Evolutionary conservation across 768 basidiomycete genomes (phyloP), one percentile per base, ranked within the genome.

Genomic region (Termitomyces sp.): DNA sequence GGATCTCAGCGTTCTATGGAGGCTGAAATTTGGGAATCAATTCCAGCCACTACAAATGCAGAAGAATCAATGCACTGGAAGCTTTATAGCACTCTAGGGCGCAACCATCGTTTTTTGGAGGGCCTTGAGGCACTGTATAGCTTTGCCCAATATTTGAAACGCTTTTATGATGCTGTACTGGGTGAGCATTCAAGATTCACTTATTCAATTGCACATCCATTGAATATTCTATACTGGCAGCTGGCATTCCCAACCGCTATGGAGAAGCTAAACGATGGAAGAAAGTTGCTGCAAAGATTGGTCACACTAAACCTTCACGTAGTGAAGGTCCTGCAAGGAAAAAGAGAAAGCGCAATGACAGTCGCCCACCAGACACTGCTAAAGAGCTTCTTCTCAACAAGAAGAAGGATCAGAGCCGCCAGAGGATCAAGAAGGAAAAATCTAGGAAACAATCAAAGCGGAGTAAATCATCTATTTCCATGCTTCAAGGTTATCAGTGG

Each of bases 61-160:
- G 73, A 75, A 51, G 76, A 78, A 57, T 60, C 73, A 0, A 71
- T 76, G 69, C 71, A 78, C 57, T 74, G 65, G 66, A 75, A 73
- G 55, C 28, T 77, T 0, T 76, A 77, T 42, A 18, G 55, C 28
- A 73, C 68, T 1, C 59, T 55, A 55, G 74, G 73, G 16, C 55
- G 53, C 8, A 50, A 63, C 18, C 64, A 65, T 36, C 36, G 12
- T 1, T 44, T 60, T 35, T 22, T 63, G 15, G 54, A 57, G 20
- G 64, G 64, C 1, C 8, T 60, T 1, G 18, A 54, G 0, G 57
- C 61, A 12, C 28, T 65, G 15, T 36, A 35, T 35, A 36, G 20
- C 2, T 54, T 72, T 55, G 68, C 72, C 0, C 24, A 49, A 3
- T 66, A 72, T 55, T 73, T 64, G 59, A 39, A 71, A 33, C 56